These are phyloP conservation scores for Isochrysis galbana DNA, from an alignment of 78 protist genomes.

Conservation along the genomic window DNA sequence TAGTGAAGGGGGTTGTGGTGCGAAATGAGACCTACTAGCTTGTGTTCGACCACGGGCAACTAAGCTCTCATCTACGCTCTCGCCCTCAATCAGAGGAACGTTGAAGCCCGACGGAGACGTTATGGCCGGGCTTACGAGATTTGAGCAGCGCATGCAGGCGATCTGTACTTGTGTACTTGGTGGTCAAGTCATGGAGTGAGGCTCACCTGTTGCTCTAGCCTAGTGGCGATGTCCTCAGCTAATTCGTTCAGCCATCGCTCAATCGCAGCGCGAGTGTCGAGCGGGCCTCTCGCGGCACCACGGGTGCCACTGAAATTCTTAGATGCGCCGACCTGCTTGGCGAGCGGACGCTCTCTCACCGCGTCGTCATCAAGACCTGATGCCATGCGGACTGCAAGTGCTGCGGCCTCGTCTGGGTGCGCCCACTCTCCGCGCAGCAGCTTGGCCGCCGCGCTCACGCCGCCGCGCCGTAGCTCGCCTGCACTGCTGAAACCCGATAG, in stretches of 20 bases:
- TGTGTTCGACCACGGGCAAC: too few relatives aligned
- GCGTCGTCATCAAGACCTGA: background rate
- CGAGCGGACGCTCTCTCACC: background rate
- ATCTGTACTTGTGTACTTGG: too few relatives aligned
- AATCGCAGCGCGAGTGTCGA: background rate
- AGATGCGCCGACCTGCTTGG: conserved; percentile 6
- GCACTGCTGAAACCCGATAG: background rate
- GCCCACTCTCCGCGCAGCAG: background rate
- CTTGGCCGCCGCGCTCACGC: background rate
- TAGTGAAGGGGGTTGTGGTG: too few relatives aligned
- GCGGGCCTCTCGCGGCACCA: background rate
- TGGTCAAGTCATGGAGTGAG: too few relatives aligned
- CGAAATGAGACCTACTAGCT: too few relatives aligned
- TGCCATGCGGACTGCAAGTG: background rate
- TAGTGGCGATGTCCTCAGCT: background rate
- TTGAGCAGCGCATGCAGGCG: too few relatives aligned
- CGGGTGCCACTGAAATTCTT: background rate
- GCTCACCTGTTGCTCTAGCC: background rate
- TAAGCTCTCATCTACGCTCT: too few relatives aligned
- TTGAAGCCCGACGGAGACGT: too few relatives aligned
- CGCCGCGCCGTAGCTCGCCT: conserved; percentile 25
- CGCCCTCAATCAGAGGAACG: too few relatives aligned
- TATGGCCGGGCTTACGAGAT: too few relatives aligned
- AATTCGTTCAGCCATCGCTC: background rate
- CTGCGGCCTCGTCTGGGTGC: background rate